phyloP scores from a whole-genome alignment of 306 rosid species.

The Crotalaria pallida region DNA sequence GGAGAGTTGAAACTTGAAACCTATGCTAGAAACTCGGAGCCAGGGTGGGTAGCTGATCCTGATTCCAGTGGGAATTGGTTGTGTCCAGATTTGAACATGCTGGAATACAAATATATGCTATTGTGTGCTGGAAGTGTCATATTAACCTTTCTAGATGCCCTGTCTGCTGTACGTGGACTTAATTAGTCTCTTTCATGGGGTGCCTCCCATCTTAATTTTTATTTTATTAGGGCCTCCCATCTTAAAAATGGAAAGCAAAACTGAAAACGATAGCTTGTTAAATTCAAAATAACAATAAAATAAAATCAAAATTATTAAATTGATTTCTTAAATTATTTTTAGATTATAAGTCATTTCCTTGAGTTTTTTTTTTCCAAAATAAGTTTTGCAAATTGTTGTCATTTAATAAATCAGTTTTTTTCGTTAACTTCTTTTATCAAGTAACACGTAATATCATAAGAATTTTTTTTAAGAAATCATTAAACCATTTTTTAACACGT shows the following conservation, averaged over 20 bases:
- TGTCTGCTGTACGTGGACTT: not conserved
- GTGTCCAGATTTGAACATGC: slow-evolving; percentile 18
- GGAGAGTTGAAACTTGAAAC: slow-evolving; percentile 13
- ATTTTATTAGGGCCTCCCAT: no score
- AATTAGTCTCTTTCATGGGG: not conserved
- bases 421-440: no score
- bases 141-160: slow-evolving; percentile 11
- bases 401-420: no score
- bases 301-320: no score
- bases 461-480: no score
- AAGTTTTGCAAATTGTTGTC: no score
- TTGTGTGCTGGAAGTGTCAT: slow-evolving; percentile 15
- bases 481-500: no score
- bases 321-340: no score
- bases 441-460: no score
- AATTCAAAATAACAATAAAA: not conserved
- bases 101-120: slow-evolving; percentile 10
- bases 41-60: slow-evolving; percentile 10
- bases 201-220: slow-evolving; percentile 20
- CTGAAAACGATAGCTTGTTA: slow-evolving; percentile 17
- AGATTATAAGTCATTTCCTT: no score
- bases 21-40: slow-evolving; percentile 18
- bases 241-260: slow-evolving; percentile 4
- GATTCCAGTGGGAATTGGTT: slow-evolving; percentile 22
- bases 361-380: no score